A percentile compares a stretch with the other conserved stretches of the same genome.
These are phyloP conservation scores for Mytilinidion resinicola DNA, from an alignment of 495 filamentous ascomycete species.

Conservation along the genomic window DNA sequence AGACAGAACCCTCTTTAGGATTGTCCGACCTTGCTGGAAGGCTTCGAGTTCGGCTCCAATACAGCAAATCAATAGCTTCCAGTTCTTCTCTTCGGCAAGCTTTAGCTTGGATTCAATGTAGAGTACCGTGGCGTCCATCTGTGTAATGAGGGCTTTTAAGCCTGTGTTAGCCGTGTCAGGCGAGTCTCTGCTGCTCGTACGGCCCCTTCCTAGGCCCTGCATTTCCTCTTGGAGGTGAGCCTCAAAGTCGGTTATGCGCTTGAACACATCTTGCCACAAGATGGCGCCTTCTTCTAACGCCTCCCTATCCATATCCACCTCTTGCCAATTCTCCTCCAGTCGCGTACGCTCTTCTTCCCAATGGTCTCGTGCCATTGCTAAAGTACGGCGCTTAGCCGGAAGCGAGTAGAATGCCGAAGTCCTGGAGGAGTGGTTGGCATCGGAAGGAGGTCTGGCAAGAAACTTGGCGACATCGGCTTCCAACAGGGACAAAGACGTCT, in stretches of 20 bases:
- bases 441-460: constrained; percentile 43
- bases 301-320: constrained; percentile 59
- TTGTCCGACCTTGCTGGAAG: constrained; percentile 58
- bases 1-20: constrained; percentile 52
- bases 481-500: constrained; percentile 48
- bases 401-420: constrained; percentile 41
- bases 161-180: not conserved
- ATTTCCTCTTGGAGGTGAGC: constrained; percentile 53
- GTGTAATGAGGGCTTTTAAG: constrained; percentile 41
- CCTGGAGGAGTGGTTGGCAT: constrained; percentile 11
- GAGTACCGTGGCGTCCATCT: constrained; percentile 51
- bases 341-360: constrained; percentile 61
- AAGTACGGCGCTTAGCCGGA: constrained; percentile 61
- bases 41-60: constrained; percentile 87
- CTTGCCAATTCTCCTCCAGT: constrained; percentile 50
- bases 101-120: constrained; percentile 57
- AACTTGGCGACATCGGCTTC: constrained; percentile 48
- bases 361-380: constrained; percentile 70
- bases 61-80: constrained; percentile 84
- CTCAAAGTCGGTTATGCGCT: constrained; percentile 64
- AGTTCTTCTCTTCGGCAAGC: constrained; percentile 58
- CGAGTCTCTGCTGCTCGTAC: not conserved
- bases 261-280: constrained; percentile 68
- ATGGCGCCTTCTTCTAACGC: constrained; percentile 79
- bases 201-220: constrained; percentile 17